Conservation (phyloP, 768 basidiomycete genomes). For the Floccularia luteovirens region DNA sequence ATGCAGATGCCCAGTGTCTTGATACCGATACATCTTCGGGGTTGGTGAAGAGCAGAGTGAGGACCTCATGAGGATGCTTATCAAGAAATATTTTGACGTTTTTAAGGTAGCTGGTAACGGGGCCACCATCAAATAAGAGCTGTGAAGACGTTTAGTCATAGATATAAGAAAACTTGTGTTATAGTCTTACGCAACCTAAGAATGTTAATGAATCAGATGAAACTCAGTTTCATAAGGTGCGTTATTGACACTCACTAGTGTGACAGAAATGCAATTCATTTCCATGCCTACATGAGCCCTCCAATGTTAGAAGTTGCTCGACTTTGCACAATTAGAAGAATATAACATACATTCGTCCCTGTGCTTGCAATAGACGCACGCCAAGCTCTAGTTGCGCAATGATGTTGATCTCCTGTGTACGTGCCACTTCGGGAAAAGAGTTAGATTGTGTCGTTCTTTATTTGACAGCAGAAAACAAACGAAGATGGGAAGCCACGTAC, state of each 20-base stretch:
- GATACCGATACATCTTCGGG: constrained; percentile 45
- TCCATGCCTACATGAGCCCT: constrained; percentile 23
- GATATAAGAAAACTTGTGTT: not conserved
- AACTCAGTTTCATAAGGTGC: not conserved
- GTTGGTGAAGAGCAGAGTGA: constrained; percentile 64
- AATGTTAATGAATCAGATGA: not conserved
- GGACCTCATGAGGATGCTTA: constrained; percentile 56
- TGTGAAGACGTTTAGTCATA: constrained; percentile 5
- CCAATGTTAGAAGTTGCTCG: not conserved
- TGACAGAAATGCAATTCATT: constrained; percentile 60
- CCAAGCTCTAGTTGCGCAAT: constrained; percentile 40
- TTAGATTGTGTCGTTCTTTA: not conserved
- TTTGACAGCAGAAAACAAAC: not conserved
- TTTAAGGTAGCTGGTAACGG: constrained; percentile 38
- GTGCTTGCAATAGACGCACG: constrained; percentile 53
- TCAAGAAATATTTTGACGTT: constrained; percentile 49
- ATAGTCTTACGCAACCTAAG: constrained; percentile 24
- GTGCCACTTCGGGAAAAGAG: constrained; percentile 23
- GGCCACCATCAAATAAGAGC: constrained; percentile 48
- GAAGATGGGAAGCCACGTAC: constrained; percentile 19
- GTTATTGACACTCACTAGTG: constrained; percentile 32
- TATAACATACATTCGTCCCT: constrained; percentile 34
- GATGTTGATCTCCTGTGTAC: constrained; percentile 45
- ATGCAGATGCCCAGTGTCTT: constrained; percentile 43
- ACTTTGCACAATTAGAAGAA: not conserved